Evolutionary conservation across 2,329 filamentous ascomycete genomes (phyloP), one percentile per base, ranked within the genome.

Genomic region (Apiospora pterosperma): DNA sequence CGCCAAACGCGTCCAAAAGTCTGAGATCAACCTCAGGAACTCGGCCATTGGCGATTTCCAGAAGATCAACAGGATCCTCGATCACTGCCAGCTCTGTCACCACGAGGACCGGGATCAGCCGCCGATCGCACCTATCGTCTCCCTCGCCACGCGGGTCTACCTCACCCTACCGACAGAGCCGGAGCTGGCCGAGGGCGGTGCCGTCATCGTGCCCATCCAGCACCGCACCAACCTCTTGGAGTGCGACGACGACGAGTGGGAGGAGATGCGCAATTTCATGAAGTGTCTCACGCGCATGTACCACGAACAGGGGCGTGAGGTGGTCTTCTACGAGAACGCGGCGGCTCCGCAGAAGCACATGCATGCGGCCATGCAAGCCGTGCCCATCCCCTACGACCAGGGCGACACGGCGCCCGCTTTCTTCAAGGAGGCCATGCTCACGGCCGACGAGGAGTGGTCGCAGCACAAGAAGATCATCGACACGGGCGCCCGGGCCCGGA

Each of bases 171-270:
- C 94, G 11, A 96, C 96, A 0, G 90, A 95, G 70, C 96, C 96
- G 0, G 95, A 98, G 74, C 81, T 99, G 52, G 91, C 87, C 69
- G 85, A 92, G 61, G 92, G 92, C 58, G 91, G 93, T 60, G 92
- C 94, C 7, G 90, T 96, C 64, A 96, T 99, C 67, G 93, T 94
- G 3, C 96, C 96, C 6, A 88, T 96, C 25, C 88, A 93, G 70
- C 96, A 99, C 76, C 90, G 90, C 62, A 88, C 84, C 28, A 99
- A 98, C 76, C 87, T 99, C 0, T 82, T 99, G n/a, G 95, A 97
- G 77, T 99, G 96, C 77, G 95, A 98, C 77, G 95, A 99, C 74
- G 96, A 99, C 74, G 96, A 99, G 76, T 99, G 96, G 96, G 96
- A 99, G 75, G 96, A 99, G 78, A 90, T 99, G 6, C 91, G 96